A percentile compares a stretch with the other conserved stretches of the same genome.
Conservation (phyloP, 257 asterid genomes). For the Nicotiana tomentosiformis region DNA sequence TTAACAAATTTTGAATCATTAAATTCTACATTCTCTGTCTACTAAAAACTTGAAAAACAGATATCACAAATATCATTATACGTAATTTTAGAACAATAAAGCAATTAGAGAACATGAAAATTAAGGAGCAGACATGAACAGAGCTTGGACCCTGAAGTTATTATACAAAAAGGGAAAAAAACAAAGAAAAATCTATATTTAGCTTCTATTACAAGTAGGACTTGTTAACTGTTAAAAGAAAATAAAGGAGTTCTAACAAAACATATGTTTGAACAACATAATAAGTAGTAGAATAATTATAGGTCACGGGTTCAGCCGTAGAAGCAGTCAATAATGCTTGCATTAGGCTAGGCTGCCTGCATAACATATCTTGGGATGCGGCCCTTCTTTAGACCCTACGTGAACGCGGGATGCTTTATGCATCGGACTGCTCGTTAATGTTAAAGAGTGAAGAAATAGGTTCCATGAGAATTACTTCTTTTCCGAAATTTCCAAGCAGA, state of each 20-base stretch:
- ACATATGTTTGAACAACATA: not conserved
- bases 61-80: too few relatives aligned
- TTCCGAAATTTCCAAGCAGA: constrained; percentile 42
- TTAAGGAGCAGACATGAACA: too few relatives aligned
- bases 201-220: not conserved
- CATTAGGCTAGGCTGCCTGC: fast-evolving
- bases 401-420: not conserved
- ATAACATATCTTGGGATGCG: not conserved
- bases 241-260: not conserved
- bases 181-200: too few relatives aligned
- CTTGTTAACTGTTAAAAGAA: not conserved
- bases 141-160: too few relatives aligned
- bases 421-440: not conserved
- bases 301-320: not conserved
- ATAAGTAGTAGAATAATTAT: too few relatives aligned
- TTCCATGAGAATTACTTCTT: not conserved
- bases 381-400: fast-evolving
- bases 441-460: not conserved
- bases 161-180: too few relatives aligned
- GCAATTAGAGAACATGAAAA: too few relatives aligned
- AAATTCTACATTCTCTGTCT: too few relatives aligned
- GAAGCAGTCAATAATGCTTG: too few relatives aligned
- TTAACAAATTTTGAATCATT: too few relatives aligned
- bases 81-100: too few relatives aligned
- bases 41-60: too few relatives aligned